Evolutionary conservation across 768 basidiomycete species (phyloP), one percentile per base, ranked within the genome.

Genomic region (Paxillus rubicundulus): DNA sequence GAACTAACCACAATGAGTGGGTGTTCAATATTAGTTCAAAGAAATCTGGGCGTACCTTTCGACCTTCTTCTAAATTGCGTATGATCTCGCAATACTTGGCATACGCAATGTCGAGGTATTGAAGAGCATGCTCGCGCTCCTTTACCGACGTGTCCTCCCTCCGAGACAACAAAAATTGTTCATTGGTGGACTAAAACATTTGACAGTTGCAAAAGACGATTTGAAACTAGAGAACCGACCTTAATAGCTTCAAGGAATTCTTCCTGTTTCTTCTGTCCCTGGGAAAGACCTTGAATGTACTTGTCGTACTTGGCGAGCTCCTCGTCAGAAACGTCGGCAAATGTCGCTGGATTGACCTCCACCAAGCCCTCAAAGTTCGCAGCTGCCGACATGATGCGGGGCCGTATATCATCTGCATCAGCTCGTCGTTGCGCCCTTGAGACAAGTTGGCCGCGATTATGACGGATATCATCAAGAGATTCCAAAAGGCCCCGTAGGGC

Each of bases 51-150:
- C 56, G 13, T 59, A 87, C 92, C 74, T 91, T 87, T 61, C 89
- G 77, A 5, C 95, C 95, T 65, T 98, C 96, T 37, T 89, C 85
- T 6, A 97, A 73, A 69, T 98, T 94, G 45, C 81, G 79, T 2
- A 75, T 77, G 13, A 97, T 88, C 65, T 98, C 95, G 49, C 80
- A 77, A 68, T 93, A 97, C 62, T 92, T 92, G 71, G 85, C 85
- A 69, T 89, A 89, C 0, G 94, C 90, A 10, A 86, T 68, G 57
- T 96, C 92, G 39, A 96, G 81, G 12, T 83, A 82, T 64, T 92
- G 91, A 24, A 98, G 70, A 0, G 86, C 89, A 53, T 80, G 74
- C 70, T 96, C 92, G 14, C 97, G 80, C 43, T 85, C 86, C 61
- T 89, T 90, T 14, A 93, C 77, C 10, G 77, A 72, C 1, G 86